phyloP scores from a whole-genome alignment of 106 monocot genomes.

The Acorus calamus region DNA sequence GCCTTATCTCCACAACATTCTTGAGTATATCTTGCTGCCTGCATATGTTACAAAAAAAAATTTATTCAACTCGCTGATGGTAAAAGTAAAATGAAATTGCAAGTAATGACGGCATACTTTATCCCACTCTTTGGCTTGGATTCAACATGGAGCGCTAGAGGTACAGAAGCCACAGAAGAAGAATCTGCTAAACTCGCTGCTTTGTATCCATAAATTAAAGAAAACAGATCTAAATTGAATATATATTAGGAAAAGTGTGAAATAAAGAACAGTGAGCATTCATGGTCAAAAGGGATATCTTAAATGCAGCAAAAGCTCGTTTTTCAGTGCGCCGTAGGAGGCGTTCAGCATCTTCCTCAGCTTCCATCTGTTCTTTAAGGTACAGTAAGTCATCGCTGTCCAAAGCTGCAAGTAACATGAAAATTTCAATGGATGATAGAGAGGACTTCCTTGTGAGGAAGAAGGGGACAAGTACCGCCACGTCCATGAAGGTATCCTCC shows the following conservation, averaged over 20 bases:
- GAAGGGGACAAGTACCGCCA: constrained; percentile 57
- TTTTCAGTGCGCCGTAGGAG: constrained; percentile 90
- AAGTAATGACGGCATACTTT: constrained; percentile 18
- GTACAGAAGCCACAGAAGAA: constrained; percentile 51
- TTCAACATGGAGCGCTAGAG: constrained; percentile 77
- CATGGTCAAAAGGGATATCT: constrained; percentile 56
- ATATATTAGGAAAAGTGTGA: not conserved
- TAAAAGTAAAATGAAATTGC: not conserved
- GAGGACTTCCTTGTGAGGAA: not conserved
- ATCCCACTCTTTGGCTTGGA: constrained; percentile 91
- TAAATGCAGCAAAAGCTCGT: constrained; percentile 94
- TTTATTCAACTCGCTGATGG: too few species aligned
- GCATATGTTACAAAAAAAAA: not conserved
- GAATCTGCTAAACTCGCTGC: constrained; percentile 91
- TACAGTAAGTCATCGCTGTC: constrained; percentile 98
- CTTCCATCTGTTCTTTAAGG: constrained; percentile 99
- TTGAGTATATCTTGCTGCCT: constrained; percentile 95
- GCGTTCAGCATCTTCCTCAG: constrained; percentile 97
- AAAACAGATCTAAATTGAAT: not conserved
- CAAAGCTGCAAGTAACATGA: constrained; percentile 45
- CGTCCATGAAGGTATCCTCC: constrained; percentile 97
- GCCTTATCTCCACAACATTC: constrained; percentile 83
- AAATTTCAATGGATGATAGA: not conserved
- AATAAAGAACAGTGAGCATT: not conserved
- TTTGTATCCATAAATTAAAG: constrained; percentile 55